Conservation (phyloP, 345 rosid genomes). For the Clarkia xantiana region DNA sequence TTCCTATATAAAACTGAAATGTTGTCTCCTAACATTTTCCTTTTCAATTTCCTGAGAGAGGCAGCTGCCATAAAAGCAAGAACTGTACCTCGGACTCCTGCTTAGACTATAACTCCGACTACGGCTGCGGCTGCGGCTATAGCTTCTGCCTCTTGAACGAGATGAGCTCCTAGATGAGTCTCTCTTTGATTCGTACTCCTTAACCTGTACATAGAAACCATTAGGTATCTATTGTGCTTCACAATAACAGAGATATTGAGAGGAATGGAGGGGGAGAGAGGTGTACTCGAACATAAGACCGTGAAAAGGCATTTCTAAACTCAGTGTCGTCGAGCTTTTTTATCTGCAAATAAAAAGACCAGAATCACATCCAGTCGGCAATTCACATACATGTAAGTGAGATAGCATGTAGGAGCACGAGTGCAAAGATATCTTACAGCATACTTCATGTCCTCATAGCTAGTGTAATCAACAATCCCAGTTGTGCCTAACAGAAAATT, state of each 20-base stretch:
- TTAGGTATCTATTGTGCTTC: too few relatives aligned
- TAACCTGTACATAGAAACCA: slow-evolving; percentile 37
- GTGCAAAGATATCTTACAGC: too few relatives aligned
- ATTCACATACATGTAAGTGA: too few relatives aligned
- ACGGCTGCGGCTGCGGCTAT: slow-evolving; percentile 39
- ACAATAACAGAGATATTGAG: too few relatives aligned
- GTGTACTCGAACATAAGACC: slow-evolving; percentile 69
- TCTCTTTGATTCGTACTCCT: slow-evolving; percentile 65
- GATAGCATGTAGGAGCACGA: too few relatives aligned
- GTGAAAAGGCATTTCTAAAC: slow-evolving; percentile 89
- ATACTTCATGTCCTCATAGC: slow-evolving; percentile 91
- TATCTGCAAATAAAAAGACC: slow-evolving; percentile 28
- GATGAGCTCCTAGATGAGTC: slow-evolving; percentile 69
- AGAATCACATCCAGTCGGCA: too few relatives aligned
- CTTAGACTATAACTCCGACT: slow-evolving; percentile 35
- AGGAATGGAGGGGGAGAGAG: not conserved
- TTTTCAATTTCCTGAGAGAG: not conserved
- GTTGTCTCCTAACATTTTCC: too few relatives aligned
- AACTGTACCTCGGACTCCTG: slow-evolving; percentile 40
- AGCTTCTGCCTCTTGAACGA: slow-evolving; percentile 35
- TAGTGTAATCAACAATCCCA: slow-evolving; percentile 88
- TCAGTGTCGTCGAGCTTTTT: slow-evolving; percentile 90
- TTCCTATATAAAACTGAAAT: too few relatives aligned
- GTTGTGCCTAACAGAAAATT: slow-evolving; percentile 68
- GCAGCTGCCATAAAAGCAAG: slow-evolving; percentile 15